These are phyloP conservation scores for Tuber brumale DNA, from an alignment of 495 filamentous ascomycete species.

Conservation along the genomic window DNA sequence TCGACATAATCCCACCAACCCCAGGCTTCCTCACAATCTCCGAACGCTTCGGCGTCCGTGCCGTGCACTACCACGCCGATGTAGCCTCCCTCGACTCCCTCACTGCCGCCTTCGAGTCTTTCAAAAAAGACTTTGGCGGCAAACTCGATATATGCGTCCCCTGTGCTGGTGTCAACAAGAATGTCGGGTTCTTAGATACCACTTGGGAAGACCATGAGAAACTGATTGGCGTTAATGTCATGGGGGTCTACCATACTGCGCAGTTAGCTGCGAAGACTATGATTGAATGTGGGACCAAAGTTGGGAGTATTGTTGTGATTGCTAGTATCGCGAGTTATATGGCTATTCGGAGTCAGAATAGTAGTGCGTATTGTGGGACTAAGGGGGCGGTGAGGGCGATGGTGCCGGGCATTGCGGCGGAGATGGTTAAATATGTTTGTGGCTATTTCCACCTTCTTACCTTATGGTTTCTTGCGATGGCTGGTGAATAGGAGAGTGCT, in stretches of 20 bases:
- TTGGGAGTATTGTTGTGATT: constrained; percentile 48
- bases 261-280: constrained; percentile 49
- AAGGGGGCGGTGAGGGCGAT: constrained; percentile 42
- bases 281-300: constrained; percentile 47
- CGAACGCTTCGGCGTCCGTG: constrained; percentile 42
- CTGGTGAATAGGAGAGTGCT: constrained; percentile 69
- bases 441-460: not conserved
- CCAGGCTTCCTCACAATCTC: constrained; percentile 41
- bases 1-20: constrained; percentile 43
- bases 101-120: constrained; percentile 71
- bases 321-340: constrained; percentile 50
- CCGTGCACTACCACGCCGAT: constrained; percentile 43
- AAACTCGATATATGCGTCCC: constrained; percentile 68
- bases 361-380: constrained; percentile 43
- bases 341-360: constrained; percentile 37
- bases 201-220: constrained; percentile 47
- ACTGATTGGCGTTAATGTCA: constrained; percentile 62
- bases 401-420: constrained; percentile 49
- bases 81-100: constrained; percentile 51
- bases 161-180: constrained; percentile 53
- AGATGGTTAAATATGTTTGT: constrained; percentile 70
- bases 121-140: constrained; percentile 69
- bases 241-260: constrained; percentile 67
- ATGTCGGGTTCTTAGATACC: constrained; percentile 43
- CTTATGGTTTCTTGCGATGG: constrained; percentile 57